These are phyloP conservation scores for Picochlorum sp. DNA, from an alignment of 139 green algal species.

Conservation along the genomic window DNA sequence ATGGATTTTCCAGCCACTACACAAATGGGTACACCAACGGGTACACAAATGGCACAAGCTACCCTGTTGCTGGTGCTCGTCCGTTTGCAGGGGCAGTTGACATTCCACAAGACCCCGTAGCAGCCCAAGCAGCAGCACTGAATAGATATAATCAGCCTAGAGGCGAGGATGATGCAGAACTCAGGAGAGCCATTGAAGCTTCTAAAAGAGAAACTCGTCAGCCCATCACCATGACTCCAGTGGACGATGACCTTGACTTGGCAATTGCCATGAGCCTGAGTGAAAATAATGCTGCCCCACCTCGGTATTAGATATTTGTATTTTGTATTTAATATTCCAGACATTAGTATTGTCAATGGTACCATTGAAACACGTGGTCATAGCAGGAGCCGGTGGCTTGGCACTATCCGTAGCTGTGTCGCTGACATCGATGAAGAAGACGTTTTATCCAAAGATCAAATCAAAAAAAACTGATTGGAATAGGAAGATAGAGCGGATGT, in stretches of 20 bases:
- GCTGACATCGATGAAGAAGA: not conserved
- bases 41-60: slow-evolving; percentile 3
- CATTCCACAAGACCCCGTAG: not conserved
- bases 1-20: not conserved
- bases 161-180: slow-evolving; percentile 3
- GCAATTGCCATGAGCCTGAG: not conserved
- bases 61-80: not conserved
- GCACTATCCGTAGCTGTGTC: not conserved
- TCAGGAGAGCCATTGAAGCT: slow-evolving; percentile 14
- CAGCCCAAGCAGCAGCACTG: not conserved
- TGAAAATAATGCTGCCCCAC: not conserved
- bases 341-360: no score
- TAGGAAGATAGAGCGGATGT: slow-evolving; percentile 17
- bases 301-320: not conserved
- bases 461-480: slow-evolving; percentile 21
- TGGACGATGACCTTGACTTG: not conserved
- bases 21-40: slow-evolving; percentile 9
- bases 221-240: not conserved
- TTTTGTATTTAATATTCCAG: no score
- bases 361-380: not conserved
- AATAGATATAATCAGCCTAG: no score
- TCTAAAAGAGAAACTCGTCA: slow-evolving; percentile 19
- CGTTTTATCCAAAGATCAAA: slow-evolving; percentile 5
- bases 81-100: not conserved
- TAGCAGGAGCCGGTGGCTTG: not conserved